Evolutionary conservation across 176 grass and related monocot genomes (phyloP).

Genomic region (Calamus simplicifolius): DNA sequence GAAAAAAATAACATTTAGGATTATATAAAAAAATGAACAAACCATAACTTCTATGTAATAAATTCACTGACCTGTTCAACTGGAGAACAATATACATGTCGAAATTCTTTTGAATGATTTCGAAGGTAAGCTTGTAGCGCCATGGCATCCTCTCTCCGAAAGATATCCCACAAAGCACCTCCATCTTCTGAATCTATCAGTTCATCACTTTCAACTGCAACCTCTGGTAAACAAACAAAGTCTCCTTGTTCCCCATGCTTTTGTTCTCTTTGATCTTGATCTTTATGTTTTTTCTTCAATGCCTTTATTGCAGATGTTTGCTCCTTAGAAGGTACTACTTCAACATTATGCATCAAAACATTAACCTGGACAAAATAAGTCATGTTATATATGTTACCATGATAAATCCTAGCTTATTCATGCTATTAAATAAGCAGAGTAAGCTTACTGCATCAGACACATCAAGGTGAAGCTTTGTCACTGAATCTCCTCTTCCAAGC

Average conservation of each 20-base stretch:
- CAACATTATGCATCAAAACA: constrained; percentile 56
- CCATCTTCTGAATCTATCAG: neutral
- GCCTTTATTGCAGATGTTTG: constrained; percentile 34
- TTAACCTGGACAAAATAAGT: constrained; percentile 41
- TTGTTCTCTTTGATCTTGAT: constrained; percentile 33
- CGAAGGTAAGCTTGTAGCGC: constrained; percentile 34
- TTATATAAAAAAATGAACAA: neutral
- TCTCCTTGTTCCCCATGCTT: constrained; percentile 18
- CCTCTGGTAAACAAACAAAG: constrained; percentile 16
- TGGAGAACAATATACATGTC: constrained; percentile 45
- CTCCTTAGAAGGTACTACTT: constrained; percentile 30
- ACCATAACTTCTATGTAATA: neutral
- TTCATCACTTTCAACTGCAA: neutral
- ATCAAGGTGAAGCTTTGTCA: constrained; percentile 80
- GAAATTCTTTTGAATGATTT: constrained; percentile 63
- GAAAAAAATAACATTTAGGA: neutral
- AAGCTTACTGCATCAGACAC: constrained; percentile 72
- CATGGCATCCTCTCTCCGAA: constrained; percentile 57
- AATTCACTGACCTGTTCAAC: constrained; percentile 46
- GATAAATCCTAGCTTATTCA: too few species aligned
- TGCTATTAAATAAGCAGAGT: too few species aligned
- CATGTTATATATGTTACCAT: too few species aligned
- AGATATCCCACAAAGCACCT: constrained; percentile 90
- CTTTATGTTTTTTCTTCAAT: constrained; percentile 35
- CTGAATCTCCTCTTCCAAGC: constrained; percentile 77